These are phyloP conservation scores for Pyrus communis DNA, from an alignment of 306 rosid species.

Conservation along the genomic window DNA sequence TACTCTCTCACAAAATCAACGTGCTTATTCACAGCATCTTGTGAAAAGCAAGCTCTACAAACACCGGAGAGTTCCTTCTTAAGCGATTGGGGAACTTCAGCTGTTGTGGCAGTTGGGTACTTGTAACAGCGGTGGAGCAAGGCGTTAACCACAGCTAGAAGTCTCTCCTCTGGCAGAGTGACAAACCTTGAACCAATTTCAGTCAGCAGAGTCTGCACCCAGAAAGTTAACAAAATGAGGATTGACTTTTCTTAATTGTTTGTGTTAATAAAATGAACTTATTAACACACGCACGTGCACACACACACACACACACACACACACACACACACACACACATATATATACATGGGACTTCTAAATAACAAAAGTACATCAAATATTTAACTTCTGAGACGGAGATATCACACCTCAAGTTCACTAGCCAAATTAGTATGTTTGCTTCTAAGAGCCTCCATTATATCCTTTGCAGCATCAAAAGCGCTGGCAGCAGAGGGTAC, in stretches of 20 bases:
- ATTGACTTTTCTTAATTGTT: neutral
- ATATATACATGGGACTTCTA: neutral
- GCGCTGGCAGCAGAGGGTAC: constrained; percentile 96
- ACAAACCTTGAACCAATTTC: constrained; percentile 99
- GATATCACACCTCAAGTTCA: constrained; percentile 78
- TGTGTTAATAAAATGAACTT: neutral
- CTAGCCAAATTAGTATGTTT: constrained; percentile 94
- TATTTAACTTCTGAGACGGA: constrained; percentile 3
- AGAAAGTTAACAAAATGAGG: constrained; percentile 3
- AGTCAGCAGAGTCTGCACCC: constrained; percentile 71
- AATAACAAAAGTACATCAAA: neutral
- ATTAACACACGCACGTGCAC: neutral
- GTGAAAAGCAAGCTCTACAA: constrained; percentile 97
- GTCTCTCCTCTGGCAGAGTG: constrained; percentile 98
- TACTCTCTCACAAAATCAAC: constrained; percentile 98
- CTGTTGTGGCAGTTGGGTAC: constrained; percentile 98
- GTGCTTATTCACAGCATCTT: constrained; percentile 95
- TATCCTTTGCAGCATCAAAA: constrained; percentile 99
- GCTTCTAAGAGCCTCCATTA: constrained; percentile 99
- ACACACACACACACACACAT: too few species aligned
- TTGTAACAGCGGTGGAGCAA: constrained; percentile 98
- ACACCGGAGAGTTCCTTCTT: constrained; percentile 99
- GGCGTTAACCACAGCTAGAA: constrained; percentile 96
- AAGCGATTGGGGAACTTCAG: constrained; percentile 99
- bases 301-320: too few species aligned